phyloP scores from a whole-genome alignment of 345 rosid genomes.

The Linum tenue region DNA sequence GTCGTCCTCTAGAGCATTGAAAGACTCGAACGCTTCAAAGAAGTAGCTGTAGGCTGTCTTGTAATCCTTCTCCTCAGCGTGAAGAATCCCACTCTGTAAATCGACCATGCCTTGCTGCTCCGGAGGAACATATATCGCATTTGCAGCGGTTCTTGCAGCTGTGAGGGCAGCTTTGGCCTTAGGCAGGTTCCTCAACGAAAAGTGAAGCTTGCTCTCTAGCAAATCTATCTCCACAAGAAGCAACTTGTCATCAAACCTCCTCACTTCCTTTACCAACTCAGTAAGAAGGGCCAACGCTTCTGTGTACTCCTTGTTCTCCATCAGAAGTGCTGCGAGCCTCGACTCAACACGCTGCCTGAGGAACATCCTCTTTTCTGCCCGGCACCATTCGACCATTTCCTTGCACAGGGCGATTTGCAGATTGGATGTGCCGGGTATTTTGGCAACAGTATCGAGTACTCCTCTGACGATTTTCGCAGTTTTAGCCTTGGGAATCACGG shows the following conservation, averaged over 20 bases:
- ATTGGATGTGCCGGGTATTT: conserved; percentile 79
- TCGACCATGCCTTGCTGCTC: conserved; percentile 93
- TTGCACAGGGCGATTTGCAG: conserved; percentile 83
- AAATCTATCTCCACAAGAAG: conserved; percentile 89
- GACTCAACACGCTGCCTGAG: conserved; percentile 89
- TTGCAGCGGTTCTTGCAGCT: conserved; percentile 94
- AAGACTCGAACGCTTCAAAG: conserved; percentile 91
- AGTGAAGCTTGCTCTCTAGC: conserved; percentile 87
- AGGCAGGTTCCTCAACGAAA: conserved; percentile 81
- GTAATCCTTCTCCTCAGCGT: conserved; percentile 96
- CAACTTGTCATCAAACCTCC: conserved; percentile 86
- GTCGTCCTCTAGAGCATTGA: conserved; percentile 81
- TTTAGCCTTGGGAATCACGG: conserved; percentile 85
- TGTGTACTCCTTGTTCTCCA: conserved; percentile 72
- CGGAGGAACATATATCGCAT: conserved; percentile 88
- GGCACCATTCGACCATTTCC: conserved; percentile 90
- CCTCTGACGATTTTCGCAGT: conserved; percentile 85
- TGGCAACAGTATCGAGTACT: conserved; percentile 85
- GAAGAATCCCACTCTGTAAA: conserved; percentile 94
- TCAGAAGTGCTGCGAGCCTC: conserved; percentile 80
- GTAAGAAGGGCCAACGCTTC: conserved; percentile 69
- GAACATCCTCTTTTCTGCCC: conserved; percentile 80
- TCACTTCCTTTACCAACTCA: conserved; percentile 73
- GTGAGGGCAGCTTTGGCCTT: conserved; percentile 96
- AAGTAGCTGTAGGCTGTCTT: conserved; percentile 92